phyloP scores from a whole-genome alignment of 192 early-diverging fungal species.

The Coemansia guatemalensis region DNA sequence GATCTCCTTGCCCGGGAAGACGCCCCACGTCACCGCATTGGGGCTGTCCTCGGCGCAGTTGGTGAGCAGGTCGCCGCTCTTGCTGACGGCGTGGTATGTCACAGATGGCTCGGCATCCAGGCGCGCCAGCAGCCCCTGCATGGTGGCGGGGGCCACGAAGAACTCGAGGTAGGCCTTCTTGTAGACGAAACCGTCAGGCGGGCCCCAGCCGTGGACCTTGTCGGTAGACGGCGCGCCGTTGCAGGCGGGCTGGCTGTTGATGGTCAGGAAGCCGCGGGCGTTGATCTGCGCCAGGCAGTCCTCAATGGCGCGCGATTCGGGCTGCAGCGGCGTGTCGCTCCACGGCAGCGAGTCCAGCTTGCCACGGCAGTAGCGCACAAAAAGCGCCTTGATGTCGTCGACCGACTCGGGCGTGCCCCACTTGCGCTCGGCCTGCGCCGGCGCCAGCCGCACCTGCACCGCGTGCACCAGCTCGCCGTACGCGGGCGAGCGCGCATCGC shows the following conservation, averaged over 20 bases:
- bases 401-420: constrained; percentile 76
- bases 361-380: constrained; percentile 83
- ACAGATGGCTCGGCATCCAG: constrained; percentile 62
- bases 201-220: constrained; percentile 89
- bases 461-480: constrained; percentile 80
- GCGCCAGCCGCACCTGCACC: constrained; percentile 78
- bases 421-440: constrained; percentile 68
- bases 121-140: constrained; percentile 63
- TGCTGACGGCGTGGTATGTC: constrained; percentile 91
- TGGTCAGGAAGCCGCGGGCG: constrained; percentile 84
- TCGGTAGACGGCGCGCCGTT: constrained; percentile 83
- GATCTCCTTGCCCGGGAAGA: constrained; percentile 96
- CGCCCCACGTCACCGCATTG: constrained; percentile 98
- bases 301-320: constrained; percentile 77
- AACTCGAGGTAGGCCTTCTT: constrained; percentile 98
- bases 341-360: constrained; percentile 85
- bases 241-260: constrained; percentile 94
- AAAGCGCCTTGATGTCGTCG: constrained; percentile 71
- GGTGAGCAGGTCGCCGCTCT: constrained; percentile 84
- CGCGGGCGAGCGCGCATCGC: constrained; percentile 91
- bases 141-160: constrained; percentile 73
- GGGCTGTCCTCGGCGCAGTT: constrained; percentile 85
- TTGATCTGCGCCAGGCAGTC: constrained; percentile 71
- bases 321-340: constrained; percentile 78
- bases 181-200: constrained; percentile 93